A percentile compares a stretch with the other conserved stretches of the same genome.
Evolutionary conservation across 2,329 filamentous ascomycete species (phyloP).

Genomic region (Beauveria pseudobassiana): DNA sequence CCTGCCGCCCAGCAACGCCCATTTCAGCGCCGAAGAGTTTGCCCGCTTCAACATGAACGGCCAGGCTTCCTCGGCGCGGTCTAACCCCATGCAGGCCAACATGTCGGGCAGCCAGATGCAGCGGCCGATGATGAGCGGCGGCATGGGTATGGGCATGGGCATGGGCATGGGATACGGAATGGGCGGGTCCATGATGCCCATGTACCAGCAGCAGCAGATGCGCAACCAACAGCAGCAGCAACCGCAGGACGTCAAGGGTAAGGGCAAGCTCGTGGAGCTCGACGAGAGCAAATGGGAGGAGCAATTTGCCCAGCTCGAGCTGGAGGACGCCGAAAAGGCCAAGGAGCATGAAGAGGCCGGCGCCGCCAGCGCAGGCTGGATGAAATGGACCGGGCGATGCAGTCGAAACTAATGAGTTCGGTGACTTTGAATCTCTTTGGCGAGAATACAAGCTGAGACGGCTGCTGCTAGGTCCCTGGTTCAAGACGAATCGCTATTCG

Average conservation of each 20-base stretch:
- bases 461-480: conserved; percentile 64
- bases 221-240: conserved; percentile 35
- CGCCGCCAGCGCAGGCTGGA: conserved; percentile 79
- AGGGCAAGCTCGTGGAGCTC: conserved; percentile 89
- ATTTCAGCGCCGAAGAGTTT: conserved; percentile 80
- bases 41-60: conserved; percentile 73
- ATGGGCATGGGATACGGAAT: conserved; percentile 40
- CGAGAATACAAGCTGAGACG: conserved; percentile 70
- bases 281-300: conserved; percentile 94
- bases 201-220: conserved; percentile 36
- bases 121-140: conserved; percentile 53
- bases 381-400: conserved; percentile 64
- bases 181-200: conserved; percentile 44
- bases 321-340: conserved; percentile 52
- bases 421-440: conserved; percentile 88
- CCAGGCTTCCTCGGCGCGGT: conserved; percentile 41
- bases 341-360: conserved; percentile 54
- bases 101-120: conserved; percentile 40
- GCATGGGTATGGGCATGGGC: conserved; percentile 45
- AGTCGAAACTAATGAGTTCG: conserved; percentile 68
- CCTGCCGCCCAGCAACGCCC: conserved; percentile 48
- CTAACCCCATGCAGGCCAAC: conserved; percentile 52
- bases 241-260: conserved; percentile 58
- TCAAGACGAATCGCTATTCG: conserved; percentile 53
- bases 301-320: conserved; percentile 84